phyloP scores from a whole-genome alignment of 23 red algal species.

The Gracilaria gracilis region DNA sequence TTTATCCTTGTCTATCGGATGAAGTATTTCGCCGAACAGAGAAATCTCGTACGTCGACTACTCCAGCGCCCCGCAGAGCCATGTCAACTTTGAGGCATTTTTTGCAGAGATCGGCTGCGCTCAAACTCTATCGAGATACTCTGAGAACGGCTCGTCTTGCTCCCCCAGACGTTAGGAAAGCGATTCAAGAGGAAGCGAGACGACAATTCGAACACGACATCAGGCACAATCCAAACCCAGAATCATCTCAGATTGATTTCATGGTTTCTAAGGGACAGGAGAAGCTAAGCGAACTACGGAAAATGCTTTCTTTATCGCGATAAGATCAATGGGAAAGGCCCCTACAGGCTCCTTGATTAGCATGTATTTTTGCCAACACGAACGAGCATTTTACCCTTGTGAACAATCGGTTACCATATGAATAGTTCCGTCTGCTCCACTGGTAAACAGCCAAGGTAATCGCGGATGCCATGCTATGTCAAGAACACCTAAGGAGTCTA shows the following conservation, averaged over 20 bases:
- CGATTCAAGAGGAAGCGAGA: slow-evolving; percentile 43
- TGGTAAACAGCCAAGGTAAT: slow-evolving; percentile 88
- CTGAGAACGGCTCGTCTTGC: slow-evolving; percentile 31
- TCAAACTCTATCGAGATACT: slow-evolving; percentile 46
- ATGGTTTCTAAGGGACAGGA: slow-evolving; percentile 62
- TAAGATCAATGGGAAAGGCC: neutral
- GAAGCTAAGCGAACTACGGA: slow-evolving; percentile 46
- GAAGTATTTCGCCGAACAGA: too few relatives aligned
- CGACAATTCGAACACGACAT: slow-evolving; percentile 46
- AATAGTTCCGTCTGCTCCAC: slow-evolving; percentile 75
- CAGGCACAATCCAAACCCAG: slow-evolving; percentile 35
- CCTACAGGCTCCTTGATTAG: neutral
- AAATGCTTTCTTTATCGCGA: slow-evolving; percentile 39
- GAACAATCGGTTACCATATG: slow-evolving; percentile 69
- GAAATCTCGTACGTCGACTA: neutral
- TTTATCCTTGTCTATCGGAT: too few relatives aligned
- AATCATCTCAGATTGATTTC: slow-evolving; percentile 59
- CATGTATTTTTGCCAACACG: neutral
- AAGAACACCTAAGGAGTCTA: slow-evolving; percentile 69
- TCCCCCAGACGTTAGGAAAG: slow-evolving; percentile 20
- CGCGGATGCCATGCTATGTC: slow-evolving; percentile 92
- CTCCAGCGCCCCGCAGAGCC: too few relatives aligned
- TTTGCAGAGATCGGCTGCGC: slow-evolving; percentile 36
- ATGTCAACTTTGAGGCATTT: slow-evolving; percentile 47
- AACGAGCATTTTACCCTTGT: slow-evolving; percentile 40